Conservation (phyloP, 352 stramenopile genomes). For the Globisporangium emineosum region DNA sequence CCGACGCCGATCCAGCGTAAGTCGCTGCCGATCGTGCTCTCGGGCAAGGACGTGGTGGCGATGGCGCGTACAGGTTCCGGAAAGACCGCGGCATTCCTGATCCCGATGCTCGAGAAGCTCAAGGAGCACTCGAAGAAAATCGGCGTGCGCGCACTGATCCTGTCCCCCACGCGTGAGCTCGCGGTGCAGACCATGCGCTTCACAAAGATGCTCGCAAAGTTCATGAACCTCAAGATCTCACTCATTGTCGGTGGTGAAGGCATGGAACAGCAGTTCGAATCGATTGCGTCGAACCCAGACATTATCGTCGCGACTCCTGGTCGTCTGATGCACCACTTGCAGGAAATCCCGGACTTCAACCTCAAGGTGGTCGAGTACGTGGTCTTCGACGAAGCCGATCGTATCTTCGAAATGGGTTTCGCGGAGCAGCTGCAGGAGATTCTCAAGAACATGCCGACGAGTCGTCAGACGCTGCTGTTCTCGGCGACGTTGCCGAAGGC, state of each 20-base stretch:
- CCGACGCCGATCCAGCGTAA: conserved; percentile 99
- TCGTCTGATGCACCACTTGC: conserved; percentile 92
- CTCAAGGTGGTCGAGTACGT: conserved; percentile 90
- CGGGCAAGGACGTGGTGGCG: conserved; percentile 95
- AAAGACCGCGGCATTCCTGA: conserved; percentile 98
- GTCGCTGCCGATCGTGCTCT: conserved; percentile 95
- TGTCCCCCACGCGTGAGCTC: conserved; percentile 98
- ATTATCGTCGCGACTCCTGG: conserved; percentile 94
- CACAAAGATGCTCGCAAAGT: conserved; percentile 88
- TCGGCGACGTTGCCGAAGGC: conserved; percentile 96
- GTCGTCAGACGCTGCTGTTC: conserved; percentile 91
- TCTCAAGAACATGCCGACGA: conserved; percentile 86
- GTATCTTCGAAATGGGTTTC: conserved; percentile 99
- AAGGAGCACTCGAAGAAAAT: conserved; percentile 90
- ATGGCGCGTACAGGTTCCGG: conserved; percentile 98
- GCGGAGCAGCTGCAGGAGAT: conserved; percentile 96
- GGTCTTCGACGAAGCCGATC: conserved; percentile 99
- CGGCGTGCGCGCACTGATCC: conserved; percentile 85
- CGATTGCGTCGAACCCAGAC: conserved; percentile 92
- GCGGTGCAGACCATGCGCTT: conserved; percentile 96
- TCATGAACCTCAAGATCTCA: conserved; percentile 89
- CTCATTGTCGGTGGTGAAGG: conserved; percentile 96
- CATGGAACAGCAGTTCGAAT: conserved; percentile 98
- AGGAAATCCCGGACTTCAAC: conserved; percentile 93
- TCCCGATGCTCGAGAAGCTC: conserved; percentile 97